Evolutionary conservation across 2,329 filamentous ascomycete species (phyloP), one percentile per base, ranked within the genome.

Genomic region (Fusarium sp.): DNA sequence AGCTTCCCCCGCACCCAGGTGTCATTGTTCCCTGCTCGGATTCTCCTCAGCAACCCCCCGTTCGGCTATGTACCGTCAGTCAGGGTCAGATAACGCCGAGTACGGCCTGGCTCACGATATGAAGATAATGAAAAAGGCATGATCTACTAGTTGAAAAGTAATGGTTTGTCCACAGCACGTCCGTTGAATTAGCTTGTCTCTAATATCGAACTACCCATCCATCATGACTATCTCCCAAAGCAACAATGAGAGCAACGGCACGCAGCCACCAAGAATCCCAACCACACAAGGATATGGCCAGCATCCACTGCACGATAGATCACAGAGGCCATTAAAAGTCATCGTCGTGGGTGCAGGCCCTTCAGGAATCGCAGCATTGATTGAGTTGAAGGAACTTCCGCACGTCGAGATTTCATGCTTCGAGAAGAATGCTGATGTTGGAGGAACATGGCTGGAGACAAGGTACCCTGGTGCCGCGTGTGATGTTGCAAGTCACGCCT

Each of bases 351-450:
- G 63, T 10, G 63, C 66, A 24, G 66, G 66, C 5, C 56, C 57
- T 5, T 70, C 63, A 15, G 66, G 66, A 11, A 56, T 70, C 18
- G 63, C 66, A 17, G 45, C 51, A 6, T 36, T 62, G 28, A 55
- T 62, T 31, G 42, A 70, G 18, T 24, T 62, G 13, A 51, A 47
- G 28, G 55, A 55, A 26, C 45, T 70, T 13, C n/a, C 51, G 1
- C 28, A 59, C 15, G 20, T 59, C 15, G n/a, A 48, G n/a, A 13
- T 55, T 36, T 13, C 12, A 4, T 63, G 55, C 17, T 62, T 58
- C n/a, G 67, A 70, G 38, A 70, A 70, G 41, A 70, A 70, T 31
- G 18, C 26, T 2, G 58, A 63, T 20, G 56, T 70, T 20, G 67
- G 67, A 1, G 67, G 67, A 17, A 67, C 63, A 22, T 70, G 67